Percentiles rank a stretch among this genome's conserved stretches.
These are phyloP conservation scores for Tolypocladium endophyticum DNA, from an alignment of 2,329 filamentous ascomycete genomes.

Conservation along the genomic window DNA sequence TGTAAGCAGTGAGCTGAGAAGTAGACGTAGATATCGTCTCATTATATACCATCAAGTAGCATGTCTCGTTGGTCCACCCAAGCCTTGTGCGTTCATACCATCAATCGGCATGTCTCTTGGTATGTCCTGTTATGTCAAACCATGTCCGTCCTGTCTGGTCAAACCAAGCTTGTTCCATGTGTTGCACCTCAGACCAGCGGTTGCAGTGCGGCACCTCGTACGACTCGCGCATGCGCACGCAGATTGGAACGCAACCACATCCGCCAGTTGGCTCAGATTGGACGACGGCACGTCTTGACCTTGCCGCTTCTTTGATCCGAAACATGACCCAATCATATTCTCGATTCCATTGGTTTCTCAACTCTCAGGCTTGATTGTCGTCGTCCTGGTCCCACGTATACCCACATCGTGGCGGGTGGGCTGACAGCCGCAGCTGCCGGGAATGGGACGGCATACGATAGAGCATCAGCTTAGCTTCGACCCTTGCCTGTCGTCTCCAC, in stretches of 20 bases:
- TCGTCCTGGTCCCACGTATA: not conserved
- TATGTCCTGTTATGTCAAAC: too few relatives aligned
- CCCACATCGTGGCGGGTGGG: not conserved
- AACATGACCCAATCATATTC: not conserved
- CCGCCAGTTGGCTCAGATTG: not conserved
- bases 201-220: not conserved
- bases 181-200: not conserved
- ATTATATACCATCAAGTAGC: not conserved
- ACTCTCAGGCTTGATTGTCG: not conserved
- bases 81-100: too few relatives aligned
- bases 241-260: not conserved
- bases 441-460: not conserved
- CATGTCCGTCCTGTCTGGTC: not conserved
- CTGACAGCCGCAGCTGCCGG: not conserved
- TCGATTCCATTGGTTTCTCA: not conserved
- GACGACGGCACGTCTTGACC: not conserved
- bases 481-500: not conserved
- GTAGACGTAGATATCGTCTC: not conserved
- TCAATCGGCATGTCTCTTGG: not conserved
- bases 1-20: not conserved
- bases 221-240: not conserved
- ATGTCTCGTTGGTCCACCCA: not conserved
- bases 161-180: not conserved
- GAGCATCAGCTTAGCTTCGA: not conserved
- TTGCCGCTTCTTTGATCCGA: not conserved